These are phyloP conservation scores for Haematococcus sp. DNA, from an alignment of 139 green algal genomes.

Conservation along the genomic window DNA sequence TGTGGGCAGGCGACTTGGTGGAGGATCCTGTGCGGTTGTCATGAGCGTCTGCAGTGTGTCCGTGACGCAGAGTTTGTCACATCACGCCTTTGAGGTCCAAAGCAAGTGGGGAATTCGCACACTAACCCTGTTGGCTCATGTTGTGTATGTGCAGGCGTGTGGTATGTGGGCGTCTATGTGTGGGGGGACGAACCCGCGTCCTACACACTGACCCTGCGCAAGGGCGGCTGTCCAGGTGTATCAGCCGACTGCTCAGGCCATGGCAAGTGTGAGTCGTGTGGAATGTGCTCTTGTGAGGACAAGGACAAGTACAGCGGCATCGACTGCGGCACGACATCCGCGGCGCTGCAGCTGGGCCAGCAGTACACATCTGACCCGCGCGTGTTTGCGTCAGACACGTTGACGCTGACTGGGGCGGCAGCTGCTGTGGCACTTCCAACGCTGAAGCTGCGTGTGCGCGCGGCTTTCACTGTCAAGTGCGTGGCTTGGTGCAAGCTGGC, in stretches of 20 bases:
- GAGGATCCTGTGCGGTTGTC: too few species aligned
- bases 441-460: background rate
- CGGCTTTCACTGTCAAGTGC: background rate
- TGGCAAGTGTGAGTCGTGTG: too few species aligned
- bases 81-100: too few species aligned
- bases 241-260: too few species aligned
- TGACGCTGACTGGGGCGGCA: background rate
- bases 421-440: background rate
- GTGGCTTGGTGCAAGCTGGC: background rate
- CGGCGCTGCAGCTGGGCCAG: background rate
- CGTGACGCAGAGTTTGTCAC: too few species aligned
- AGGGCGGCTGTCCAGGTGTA: background rate
- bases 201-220: slow-evolving; percentile 1
- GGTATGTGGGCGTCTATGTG: slow-evolving; percentile 16
- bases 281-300: background rate
- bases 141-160: slow-evolving; percentile 12
- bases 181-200: background rate
- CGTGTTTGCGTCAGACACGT: background rate
- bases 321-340: background rate
- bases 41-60: too few species aligned
- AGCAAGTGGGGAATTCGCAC: too few species aligned
- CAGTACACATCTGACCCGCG: background rate
- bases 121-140: too few species aligned
- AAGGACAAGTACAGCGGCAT: background rate
- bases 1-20: too few species aligned